These are phyloP conservation scores for Solanum bulbocastanum DNA, from an alignment of 257 asterid species.

Conservation along the genomic window DNA sequence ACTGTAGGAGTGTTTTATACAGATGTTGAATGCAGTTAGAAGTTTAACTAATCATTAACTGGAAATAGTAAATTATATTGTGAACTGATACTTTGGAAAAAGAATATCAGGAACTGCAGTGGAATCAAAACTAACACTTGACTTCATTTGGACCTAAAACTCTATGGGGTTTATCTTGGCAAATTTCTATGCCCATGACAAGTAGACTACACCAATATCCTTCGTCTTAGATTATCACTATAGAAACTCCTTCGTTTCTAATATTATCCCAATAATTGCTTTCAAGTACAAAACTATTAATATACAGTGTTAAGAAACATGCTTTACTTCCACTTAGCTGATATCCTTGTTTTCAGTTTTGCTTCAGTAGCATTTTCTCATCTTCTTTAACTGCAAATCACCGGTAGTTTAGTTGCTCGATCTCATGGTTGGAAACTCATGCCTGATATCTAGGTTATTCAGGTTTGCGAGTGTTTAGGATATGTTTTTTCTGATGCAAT, in stretches of 20 bases:
- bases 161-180: neutral
- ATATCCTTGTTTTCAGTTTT: neutral
- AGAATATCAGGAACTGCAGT: neutral
- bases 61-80: neutral
- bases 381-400: neutral
- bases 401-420: neutral
- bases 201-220: neutral
- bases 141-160: neutral
- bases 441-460: neutral
- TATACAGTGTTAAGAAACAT: neutral
- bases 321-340: neutral
- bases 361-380: neutral
- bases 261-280: neutral
- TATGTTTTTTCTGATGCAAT: neutral
- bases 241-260: neutral
- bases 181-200: neutral
- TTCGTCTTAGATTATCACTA: neutral
- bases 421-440: neutral
- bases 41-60: neutral
- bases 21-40: neutral
- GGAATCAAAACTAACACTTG: neutral
- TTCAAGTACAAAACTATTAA: neutral
- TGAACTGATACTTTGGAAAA: neutral
- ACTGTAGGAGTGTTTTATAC: neutral
- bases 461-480: neutral